Conservation (phyloP, 768 basidiomycete species). For the Russula vinacea region DNA sequence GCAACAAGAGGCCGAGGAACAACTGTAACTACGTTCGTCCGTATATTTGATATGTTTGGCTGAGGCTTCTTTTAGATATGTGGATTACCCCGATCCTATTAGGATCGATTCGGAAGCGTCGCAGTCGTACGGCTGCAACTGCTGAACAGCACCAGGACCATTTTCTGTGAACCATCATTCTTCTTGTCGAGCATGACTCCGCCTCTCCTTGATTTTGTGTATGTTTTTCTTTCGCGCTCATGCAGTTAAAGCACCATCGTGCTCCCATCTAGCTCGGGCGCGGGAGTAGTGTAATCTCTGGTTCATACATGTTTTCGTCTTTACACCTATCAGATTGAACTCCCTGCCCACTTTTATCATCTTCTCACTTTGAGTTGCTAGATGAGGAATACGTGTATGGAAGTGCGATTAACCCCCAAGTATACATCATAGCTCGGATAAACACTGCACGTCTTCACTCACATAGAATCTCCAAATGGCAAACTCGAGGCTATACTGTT, state of each 20-base stretch:
- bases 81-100: slow-evolving; percentile 98
- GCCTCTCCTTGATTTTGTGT: slow-evolving; percentile 25
- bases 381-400: slow-evolving; percentile 13
- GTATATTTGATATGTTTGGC: slow-evolving; percentile 26
- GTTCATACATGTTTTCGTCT: slow-evolving; percentile 21
- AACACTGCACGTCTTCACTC: neutral
- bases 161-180: slow-evolving; percentile 6
- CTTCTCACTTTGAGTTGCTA: slow-evolving; percentile 6
- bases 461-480: neutral
- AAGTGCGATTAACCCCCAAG: neutral
- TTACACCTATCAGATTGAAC: slow-evolving; percentile 17
- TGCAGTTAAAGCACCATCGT: slow-evolving; percentile 15
- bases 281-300: slow-evolving; percentile 24
- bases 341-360: slow-evolving; percentile 6
- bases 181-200: slow-evolving; percentile 18
- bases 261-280: slow-evolving; percentile 20
- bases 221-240: slow-evolving; percentile 26
- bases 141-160: slow-evolving; percentile 44
- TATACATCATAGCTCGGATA: slow-evolving; percentile 8
- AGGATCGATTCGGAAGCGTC: slow-evolving; percentile 91
- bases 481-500: neutral
- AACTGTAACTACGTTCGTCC: slow-evolving; percentile 58
- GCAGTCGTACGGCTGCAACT: slow-evolving; percentile 90
- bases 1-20: slow-evolving; percentile 95
- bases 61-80: slow-evolving; percentile 57